Base-by-base conservation (phyloP, 2,329 filamentous ascomycete genomes). In the Trichoderma sp. region DNA sequence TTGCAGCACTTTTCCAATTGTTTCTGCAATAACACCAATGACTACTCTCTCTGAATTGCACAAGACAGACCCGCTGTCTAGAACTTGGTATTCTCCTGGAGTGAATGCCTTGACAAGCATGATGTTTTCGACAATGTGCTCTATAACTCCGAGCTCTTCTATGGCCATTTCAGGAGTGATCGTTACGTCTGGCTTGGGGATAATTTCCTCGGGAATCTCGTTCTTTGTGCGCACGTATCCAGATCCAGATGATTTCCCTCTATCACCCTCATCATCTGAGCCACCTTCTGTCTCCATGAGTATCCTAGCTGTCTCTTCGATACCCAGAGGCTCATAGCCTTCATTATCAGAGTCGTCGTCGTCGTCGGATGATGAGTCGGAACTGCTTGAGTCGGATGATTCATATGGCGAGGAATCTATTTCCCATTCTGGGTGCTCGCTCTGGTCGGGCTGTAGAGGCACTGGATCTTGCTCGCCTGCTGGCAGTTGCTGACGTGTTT, bases 211-310 rank as follows among this genome's bases (percentile, higher is more conserved):
- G 0, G 81, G 76, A 18, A 87, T 70, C 78, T 99, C 96, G 78
- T 98, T 97, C 77, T 93, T 90, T 1, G 94, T 97, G 69, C 91
- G 89, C 55, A 96, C 80, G 55, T 87, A 86, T 1, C 80, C 75
- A 11, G 77, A 73, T 39, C 75, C 77, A 43, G 81, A 74, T 10
- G 81, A 77, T 61, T 81, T 80, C 43, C 74, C 77, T 67, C 81
- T 82, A 18, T 87, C 86, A 14, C 86, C 88, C 73, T 94, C 93
- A 65, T 94, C 91, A 67, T 96, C 94, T 1, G 91, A 94, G 2
- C 89, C 92, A 37, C 85, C 89, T 72, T 95, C 94, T 54, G 88
- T 91, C 71, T 90, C 87, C 93, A 98, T 96, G 26, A 98, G 83
- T 59, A 97, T 89, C 39, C 90, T 90, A 0, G 92, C 93, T 68